Evolutionary conservation across 805 yeast genomes (phyloP).

Genomic region (Lachancea sp.): DNA sequence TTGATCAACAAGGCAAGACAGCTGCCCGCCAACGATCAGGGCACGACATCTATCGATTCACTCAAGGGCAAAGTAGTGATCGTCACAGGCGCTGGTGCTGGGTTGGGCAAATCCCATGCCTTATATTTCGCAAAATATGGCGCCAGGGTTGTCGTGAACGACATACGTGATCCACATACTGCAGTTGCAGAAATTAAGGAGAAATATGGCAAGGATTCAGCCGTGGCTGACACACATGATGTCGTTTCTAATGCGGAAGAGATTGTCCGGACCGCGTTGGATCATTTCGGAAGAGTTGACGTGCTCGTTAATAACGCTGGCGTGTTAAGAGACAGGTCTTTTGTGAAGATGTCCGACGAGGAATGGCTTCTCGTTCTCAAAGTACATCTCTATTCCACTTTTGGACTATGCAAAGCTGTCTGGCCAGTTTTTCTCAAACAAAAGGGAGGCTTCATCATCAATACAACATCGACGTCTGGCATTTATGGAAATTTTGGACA

Average conservation of each 20-base stretch:
- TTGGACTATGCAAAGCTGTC: conserved; percentile 73
- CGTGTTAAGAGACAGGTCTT: conserved; percentile 82
- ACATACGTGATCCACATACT: conserved; percentile 64
- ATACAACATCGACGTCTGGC: conserved; percentile 93
- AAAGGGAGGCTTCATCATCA: conserved; percentile 73
- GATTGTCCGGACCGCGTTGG: conserved; percentile 71
- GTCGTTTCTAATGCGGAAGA: conserved; percentile 69
- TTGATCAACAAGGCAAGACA: conserved; percentile 47
- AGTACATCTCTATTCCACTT: conserved; percentile 81
- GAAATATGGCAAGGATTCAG: conserved; percentile 62
- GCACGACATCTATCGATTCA: conserved; percentile 44
- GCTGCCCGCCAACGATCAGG: conserved; percentile 55
- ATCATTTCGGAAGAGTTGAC: conserved; percentile 76
- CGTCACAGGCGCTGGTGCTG: conserved; percentile 93
- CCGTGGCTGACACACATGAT: conserved; percentile 78
- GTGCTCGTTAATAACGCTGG: conserved; percentile 92
- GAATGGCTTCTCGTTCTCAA: conserved; percentile 79
- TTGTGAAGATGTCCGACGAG: conserved; percentile 71
- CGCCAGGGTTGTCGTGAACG: conserved; percentile 92
- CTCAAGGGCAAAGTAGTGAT: conserved; percentile 80
- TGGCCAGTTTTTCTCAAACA: conserved; percentile 87
- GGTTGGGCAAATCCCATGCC: conserved; percentile 90
- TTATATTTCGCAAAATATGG: conserved; percentile 80
- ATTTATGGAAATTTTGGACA: conserved; percentile 97
- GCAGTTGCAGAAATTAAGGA: conserved; percentile 68